Evolutionary conservation across 805 yeast genomes (phyloP).

Genomic region (Candida sakaeoensis): DNA sequence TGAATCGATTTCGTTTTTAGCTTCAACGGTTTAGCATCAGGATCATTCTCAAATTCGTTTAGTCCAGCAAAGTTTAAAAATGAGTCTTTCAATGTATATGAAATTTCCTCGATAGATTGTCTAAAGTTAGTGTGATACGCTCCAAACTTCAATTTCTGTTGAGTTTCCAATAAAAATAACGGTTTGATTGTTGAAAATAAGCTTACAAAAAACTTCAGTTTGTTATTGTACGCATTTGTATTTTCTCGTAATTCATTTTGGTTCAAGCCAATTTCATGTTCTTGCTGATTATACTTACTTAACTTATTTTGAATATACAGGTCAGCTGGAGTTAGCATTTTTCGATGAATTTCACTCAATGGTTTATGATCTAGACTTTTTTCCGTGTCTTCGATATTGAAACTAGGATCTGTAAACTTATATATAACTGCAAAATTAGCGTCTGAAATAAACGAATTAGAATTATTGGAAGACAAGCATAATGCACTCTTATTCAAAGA

Average conservation of each 20-base stretch:
- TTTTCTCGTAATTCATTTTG: neutral
- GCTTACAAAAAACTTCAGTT: constrained; percentile 16
- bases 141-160: constrained; percentile 20
- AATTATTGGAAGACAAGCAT: constrained; percentile 32
- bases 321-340: constrained; percentile 31
- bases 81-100: constrained; percentile 19
- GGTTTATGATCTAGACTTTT: constrained; percentile 17
- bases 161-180: constrained; percentile 23
- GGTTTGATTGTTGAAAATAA: constrained; percentile 21
- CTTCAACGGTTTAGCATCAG: neutral
- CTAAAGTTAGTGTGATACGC: constrained; percentile 19
- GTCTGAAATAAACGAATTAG: constrained; percentile 31
- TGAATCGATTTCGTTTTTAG: neutral
- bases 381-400: constrained; percentile 22
- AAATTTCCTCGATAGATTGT: constrained; percentile 27
- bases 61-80: constrained; percentile 9
- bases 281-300: constrained; percentile 14
- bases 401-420: constrained; percentile 33
- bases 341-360: constrained; percentile 26
- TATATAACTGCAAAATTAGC: constrained; percentile 26
- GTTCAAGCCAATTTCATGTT: constrained; percentile 11
- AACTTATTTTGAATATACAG: constrained; percentile 25
- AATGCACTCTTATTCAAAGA: constrained; percentile 15
- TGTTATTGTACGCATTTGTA: constrained; percentile 5
- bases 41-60: neutral